These are phyloP conservation scores for Globisporangium acanthophoron DNA, from an alignment of 352 stramenopile species.

Conservation along the genomic window DNA sequence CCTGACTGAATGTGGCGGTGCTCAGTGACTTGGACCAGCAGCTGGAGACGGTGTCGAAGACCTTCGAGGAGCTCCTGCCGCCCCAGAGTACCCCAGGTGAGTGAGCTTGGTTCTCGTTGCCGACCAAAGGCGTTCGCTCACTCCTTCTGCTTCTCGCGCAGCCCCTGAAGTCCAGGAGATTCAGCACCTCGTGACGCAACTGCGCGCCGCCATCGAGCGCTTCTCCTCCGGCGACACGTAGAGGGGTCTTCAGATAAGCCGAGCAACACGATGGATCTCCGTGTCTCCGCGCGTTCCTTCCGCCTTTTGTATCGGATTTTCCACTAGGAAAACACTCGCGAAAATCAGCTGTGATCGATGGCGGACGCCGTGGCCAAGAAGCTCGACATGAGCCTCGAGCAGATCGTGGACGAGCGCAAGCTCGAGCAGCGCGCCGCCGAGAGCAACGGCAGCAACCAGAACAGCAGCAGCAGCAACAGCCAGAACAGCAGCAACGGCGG, in stretches of 20 bases:
- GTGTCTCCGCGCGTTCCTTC: too few species aligned
- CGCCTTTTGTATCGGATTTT: not conserved
- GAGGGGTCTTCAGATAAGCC: not conserved
- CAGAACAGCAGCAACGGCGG: not conserved
- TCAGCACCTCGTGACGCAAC: constrained; percentile 25
- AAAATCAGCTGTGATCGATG: not conserved
- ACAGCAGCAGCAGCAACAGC: not conserved
- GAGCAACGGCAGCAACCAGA: not conserved
- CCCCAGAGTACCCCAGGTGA: constrained; percentile 9
- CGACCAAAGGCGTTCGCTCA: not conserved
- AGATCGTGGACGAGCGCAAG: constrained; percentile 58
- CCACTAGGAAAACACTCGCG: not conserved
- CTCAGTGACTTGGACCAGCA: constrained; percentile 25
- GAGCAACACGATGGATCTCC: too few species aligned
- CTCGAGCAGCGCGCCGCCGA: constrained; percentile 6
- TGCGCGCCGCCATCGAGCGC: constrained; percentile 24
- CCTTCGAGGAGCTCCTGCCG: constrained; percentile 12
- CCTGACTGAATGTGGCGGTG: not conserved
- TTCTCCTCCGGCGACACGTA: constrained; percentile 10
- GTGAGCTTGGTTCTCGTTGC: not conserved
- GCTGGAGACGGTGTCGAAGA: constrained; percentile 15
- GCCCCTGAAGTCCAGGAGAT: constrained; percentile 36
- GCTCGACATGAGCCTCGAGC: constrained; percentile 64
- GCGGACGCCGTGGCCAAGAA: constrained; percentile 57
- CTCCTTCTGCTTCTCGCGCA: constrained; percentile 9